These are phyloP conservation scores for Thraustotheca clavata DNA, from an alignment of 352 stramenopile genomes.

Conservation along the genomic window DNA sequence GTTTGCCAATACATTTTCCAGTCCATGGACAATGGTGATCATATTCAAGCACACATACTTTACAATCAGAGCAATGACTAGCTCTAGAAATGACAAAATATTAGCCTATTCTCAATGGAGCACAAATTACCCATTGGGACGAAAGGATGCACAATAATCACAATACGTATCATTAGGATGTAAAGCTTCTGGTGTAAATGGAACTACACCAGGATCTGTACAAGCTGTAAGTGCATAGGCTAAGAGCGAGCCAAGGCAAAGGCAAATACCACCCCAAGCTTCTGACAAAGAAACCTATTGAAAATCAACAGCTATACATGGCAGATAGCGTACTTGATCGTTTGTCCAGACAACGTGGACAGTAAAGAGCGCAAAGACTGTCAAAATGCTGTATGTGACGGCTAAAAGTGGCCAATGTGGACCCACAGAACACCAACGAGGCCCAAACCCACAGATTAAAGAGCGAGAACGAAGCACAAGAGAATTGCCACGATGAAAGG, in stretches of 20 bases:
- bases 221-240: slow-evolving; percentile 71
- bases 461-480: slow-evolving; percentile 7
- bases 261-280: slow-evolving; percentile 36
- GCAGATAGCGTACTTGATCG: slow-evolving; percentile 26
- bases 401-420: slow-evolving; percentile 74
- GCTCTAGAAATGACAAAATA: slow-evolving; percentile 29
- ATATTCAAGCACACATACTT: slow-evolving; percentile 80
- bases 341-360: slow-evolving; percentile 40
- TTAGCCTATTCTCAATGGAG: background rate
- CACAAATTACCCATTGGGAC: slow-evolving; percentile 46
- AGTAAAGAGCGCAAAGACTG: slow-evolving; percentile 36
- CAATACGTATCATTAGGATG: slow-evolving; percentile 66
- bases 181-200: background rate
- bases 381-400: slow-evolving; percentile 51
- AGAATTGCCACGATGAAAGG: slow-evolving; percentile 15
- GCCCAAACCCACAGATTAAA: slow-evolving; percentile 13
- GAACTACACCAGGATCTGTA: slow-evolving; percentile 61
- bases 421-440: slow-evolving; percentile 42
- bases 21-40: slow-evolving; percentile 41
- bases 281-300: slow-evolving; percentile 28
- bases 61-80: slow-evolving; percentile 81
- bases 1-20: slow-evolving; percentile 35
- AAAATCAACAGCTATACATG: background rate
- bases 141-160: slow-evolving; percentile 69
- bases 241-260: slow-evolving; percentile 43